A percentile compares a stretch with the other conserved stretches of the same genome.
These are phyloP conservation scores for Xylariales sp. DNA, from an alignment of 2,329 filamentous ascomycete genomes.

Conservation along the genomic window DNA sequence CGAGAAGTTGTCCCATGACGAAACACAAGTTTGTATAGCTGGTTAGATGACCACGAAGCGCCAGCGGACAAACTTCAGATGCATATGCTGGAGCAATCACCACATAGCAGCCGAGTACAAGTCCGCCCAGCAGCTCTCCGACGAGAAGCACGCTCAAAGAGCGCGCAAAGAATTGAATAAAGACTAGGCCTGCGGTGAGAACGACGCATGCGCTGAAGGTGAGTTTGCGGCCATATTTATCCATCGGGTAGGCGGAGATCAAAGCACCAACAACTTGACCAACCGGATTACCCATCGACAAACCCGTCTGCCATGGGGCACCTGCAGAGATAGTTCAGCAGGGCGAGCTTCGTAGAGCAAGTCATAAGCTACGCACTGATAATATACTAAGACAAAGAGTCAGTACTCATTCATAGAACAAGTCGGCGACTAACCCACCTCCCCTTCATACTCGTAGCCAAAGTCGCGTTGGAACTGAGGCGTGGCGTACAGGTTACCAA, in stretches of 20 bases:
- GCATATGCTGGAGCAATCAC: constrained; percentile 56
- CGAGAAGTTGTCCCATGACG: constrained; percentile 57
- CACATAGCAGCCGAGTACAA: constrained; percentile 58
- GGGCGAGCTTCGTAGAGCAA: constrained; percentile 1
- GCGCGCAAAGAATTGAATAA: constrained; percentile 59
- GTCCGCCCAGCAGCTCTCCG: constrained; percentile 56
- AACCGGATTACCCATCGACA: constrained; percentile 50
- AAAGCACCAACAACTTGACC: constrained; percentile 54
- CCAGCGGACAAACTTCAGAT: constrained; percentile 55
- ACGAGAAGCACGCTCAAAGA: constrained; percentile 52
- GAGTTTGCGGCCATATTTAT: constrained; percentile 38
- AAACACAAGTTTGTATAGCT: constrained; percentile 59
- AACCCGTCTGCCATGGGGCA: constrained; percentile 42
- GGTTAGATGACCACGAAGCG: constrained; percentile 52
- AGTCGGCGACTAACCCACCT: constrained; percentile 20
- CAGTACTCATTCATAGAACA: neutral
- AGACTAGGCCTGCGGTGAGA: constrained; percentile 48
- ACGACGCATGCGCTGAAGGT: constrained; percentile 40
- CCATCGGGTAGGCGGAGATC: constrained; percentile 41
- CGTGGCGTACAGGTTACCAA: constrained; percentile 53
- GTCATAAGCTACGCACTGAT: constrained; percentile 20
- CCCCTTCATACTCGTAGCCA: constrained; percentile 24
- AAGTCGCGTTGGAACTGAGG: constrained; percentile 31
- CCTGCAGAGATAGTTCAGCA: constrained; percentile 21
- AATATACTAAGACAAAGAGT: constrained; percentile 23